Conservation (phyloP, 768 basidiomycete genomes). For the Boletus subparvulus region DNA sequence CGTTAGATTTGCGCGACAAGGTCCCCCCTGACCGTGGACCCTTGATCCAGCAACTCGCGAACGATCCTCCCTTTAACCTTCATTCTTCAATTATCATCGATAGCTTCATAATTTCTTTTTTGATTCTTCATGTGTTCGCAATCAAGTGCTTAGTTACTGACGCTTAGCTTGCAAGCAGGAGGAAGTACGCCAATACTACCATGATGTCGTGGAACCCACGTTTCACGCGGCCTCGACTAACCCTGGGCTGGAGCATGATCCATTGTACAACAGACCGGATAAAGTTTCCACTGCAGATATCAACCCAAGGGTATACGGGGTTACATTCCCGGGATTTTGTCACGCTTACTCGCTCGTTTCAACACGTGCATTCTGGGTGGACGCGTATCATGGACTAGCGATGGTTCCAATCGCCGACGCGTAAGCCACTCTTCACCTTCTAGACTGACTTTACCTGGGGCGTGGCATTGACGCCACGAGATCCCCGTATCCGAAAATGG, state of each 20-base stretch:
- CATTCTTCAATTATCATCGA: conserved; percentile 3
- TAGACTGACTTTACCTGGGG: conserved; percentile 4
- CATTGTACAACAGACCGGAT: background rate
- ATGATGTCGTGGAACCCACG: conserved; percentile 31
- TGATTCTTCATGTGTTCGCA: conserved; percentile 8
- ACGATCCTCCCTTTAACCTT: conserved; percentile 9
- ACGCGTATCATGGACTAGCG: conserved; percentile 74
- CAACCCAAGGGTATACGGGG: conserved; percentile 3
- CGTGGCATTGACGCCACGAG: conserved; percentile 19
- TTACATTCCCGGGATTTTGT: conserved; percentile 32
- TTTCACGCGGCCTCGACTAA: conserved; percentile 14
- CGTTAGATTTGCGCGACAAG: conserved; percentile 5
- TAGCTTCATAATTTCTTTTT: conserved; percentile 3
- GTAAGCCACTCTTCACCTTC: conserved; percentile 42
- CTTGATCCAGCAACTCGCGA: conserved; percentile 15
- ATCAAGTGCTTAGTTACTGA: conserved; percentile 17
- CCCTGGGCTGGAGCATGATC: conserved; percentile 1
- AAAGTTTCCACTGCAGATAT: background rate
- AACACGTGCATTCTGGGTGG: conserved; percentile 80
- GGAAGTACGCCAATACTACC: conserved; percentile 36
- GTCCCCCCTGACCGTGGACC: conserved; percentile 9
- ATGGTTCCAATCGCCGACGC: conserved; percentile 87
- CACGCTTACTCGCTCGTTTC: conserved; percentile 62
- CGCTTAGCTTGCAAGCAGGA: conserved; percentile 25
- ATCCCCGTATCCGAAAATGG: conserved; percentile 13